Conservation (phyloP, 2,329 filamentous ascomycete species). For the Mariannaea sp. region DNA sequence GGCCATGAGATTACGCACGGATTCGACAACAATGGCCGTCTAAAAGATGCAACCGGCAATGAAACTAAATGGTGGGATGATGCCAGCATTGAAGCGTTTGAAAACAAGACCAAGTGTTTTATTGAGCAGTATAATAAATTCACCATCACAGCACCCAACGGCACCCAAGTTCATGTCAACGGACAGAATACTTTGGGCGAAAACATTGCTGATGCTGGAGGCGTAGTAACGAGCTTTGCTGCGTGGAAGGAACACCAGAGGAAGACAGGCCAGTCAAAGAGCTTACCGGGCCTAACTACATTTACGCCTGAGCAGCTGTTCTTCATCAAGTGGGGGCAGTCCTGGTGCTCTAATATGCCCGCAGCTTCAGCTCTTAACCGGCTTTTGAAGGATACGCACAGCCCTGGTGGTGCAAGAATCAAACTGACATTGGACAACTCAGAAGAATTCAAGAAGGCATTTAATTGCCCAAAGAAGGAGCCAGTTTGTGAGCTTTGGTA, state of each 20-base stretch:
- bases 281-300: conserved; percentile 63
- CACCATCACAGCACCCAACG: conserved; percentile 60
- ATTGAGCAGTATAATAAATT: conserved; percentile 69
- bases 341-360: conserved; percentile 69
- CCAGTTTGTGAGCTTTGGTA: conserved; percentile 74
- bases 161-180: conserved; percentile 62
- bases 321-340: conserved; percentile 67
- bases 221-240: conserved; percentile 64
- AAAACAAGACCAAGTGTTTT: conserved; percentile 66
- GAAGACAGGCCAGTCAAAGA: conserved; percentile 51
- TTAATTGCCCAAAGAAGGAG: conserved; percentile 67
- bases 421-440: conserved; percentile 70
- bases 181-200: conserved; percentile 68
- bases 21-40: conserved; percentile 68
- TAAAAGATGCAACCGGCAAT: conserved; percentile 68
- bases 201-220: conserved; percentile 74
- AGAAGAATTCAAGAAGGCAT: conserved; percentile 68
- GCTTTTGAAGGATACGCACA: conserved; percentile 68
- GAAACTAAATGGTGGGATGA: conserved; percentile 71
- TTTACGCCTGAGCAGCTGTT: conserved; percentile 73
- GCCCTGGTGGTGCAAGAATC: conserved; percentile 65
- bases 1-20: conserved; percentile 74
- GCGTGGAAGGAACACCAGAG: conserved; percentile 50
- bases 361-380: conserved; percentile 60
- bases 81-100: conserved; percentile 61